Evolutionary conservation across 495 filamentous ascomycete genomes (phyloP).

Genomic region (Penicillium pulvis): DNA sequence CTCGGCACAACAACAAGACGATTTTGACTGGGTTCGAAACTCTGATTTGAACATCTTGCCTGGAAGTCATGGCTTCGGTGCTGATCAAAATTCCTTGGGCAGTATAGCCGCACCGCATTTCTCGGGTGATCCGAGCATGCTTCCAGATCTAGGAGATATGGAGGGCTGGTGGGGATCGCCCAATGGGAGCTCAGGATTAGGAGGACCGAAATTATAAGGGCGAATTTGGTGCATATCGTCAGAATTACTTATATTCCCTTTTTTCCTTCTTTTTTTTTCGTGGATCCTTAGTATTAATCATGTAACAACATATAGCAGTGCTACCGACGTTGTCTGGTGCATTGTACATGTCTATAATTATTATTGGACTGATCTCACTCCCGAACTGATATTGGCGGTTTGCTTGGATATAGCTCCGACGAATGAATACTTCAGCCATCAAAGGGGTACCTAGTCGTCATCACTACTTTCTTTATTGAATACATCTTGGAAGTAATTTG

Average conservation of each 20-base stretch:
- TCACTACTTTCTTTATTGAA: conserved; percentile 21
- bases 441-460: neutral
- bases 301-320: neutral
- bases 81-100: conserved; percentile 4
- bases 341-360: neutral
- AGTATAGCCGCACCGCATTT: conserved; percentile 23
- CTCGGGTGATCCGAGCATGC: conserved; percentile 26
- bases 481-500: conserved; percentile 24
- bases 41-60: conserved; percentile 37
- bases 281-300: neutral
- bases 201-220: conserved; percentile 4
- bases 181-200: conserved; percentile 20
- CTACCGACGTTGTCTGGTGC: neutral
- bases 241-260: too few relatives aligned
- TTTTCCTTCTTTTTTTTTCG: neutral
- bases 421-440: too few relatives aligned
- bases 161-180: conserved; percentile 46
- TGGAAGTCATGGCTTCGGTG: conserved; percentile 24
- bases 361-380: neutral
- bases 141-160: conserved; percentile 39
- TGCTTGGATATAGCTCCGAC: too few relatives aligned
- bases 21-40: conserved; percentile 40
- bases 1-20: conserved; percentile 20
- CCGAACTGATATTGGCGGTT: too few relatives aligned
- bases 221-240: too few relatives aligned